These are phyloP conservation scores for Heteromeles arbutifolia DNA, from an alignment of 306 rosid species.

Conservation along the genomic window DNA sequence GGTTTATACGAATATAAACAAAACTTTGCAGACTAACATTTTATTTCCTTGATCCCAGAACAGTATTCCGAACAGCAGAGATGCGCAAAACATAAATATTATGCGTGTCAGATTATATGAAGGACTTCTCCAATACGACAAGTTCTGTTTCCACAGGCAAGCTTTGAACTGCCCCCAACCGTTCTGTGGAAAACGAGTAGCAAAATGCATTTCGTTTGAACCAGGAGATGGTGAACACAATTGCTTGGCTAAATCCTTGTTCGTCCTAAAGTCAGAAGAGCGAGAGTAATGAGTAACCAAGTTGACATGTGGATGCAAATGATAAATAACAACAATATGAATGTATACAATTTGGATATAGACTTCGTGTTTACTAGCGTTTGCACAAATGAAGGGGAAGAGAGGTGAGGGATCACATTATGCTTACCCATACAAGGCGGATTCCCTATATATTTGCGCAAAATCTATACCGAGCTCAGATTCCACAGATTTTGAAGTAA, in stretches of 20 bases:
- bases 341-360: not conserved
- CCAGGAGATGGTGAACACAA: slow-evolving; percentile 44
- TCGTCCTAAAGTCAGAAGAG: slow-evolving; percentile 36
- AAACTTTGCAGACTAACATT: slow-evolving; percentile 15
- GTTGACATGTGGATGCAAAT: not conserved
- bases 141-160: slow-evolving; percentile 61
- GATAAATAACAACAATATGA: not conserved
- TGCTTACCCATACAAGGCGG: slow-evolving; percentile 47
- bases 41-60: slow-evolving; percentile 54
- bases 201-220: slow-evolving; percentile 47
- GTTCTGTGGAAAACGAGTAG: slow-evolving; percentile 41
- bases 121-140: slow-evolving; percentile 77
- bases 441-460: slow-evolving; percentile 44
- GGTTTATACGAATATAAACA: not conserved
- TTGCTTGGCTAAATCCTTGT: slow-evolving; percentile 40
- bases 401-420: not conserved
- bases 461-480: slow-evolving; percentile 50
- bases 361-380: too few species aligned
- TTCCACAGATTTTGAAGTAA: slow-evolving; percentile 49
- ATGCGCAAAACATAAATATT: slow-evolving; percentile 20
- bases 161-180: slow-evolving; percentile 59
- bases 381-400: not conserved
- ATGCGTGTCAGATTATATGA: slow-evolving; percentile 52
- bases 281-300: not conserved
- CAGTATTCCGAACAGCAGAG: slow-evolving; percentile 47